Evolutionary conservation across 345 rosid genomes (phyloP), one percentile per base, ranked within the genome.

Genomic region (Eucalyptus sideroxylon): DNA sequence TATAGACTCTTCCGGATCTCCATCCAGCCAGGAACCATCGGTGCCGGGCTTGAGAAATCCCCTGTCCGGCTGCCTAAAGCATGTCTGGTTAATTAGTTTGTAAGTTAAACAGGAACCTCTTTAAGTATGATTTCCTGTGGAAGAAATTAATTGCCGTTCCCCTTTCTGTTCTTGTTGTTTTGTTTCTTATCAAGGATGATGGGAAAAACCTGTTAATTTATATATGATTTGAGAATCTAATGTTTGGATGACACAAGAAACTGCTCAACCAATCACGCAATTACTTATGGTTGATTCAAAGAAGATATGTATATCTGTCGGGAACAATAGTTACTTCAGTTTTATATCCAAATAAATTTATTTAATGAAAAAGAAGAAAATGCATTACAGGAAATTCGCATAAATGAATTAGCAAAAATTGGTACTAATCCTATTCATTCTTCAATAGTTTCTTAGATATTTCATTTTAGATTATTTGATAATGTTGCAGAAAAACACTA

Each of bases 231-330:
- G 42, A 16, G 80, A 67, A 67, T 67, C 40, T 16, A 31, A 31
- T 67, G 42, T 67, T 67, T 30, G 12, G 23, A 67, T 16, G 23
- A 31, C 80, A 62, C 72, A 7, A 30, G 19, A 62, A 62, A 30
- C 31, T 62, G 34, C n/a, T 30, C n/a, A 62, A 62, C 0, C 34
- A 15, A 62, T 62, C 72, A 62, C 31, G 0, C 34, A 62, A 27
- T 27, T 27, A 60, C 16, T 60, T 62, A 62, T 62, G 72, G 14
- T 62, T 62, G 72, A 62, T 2, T 62, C 4, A 62, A 62, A 62
- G 23, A 53, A 19, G 56, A 0, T 56, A 56, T 9, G 13, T 56
- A 24, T 24, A 56, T 56, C 0, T 56, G 62, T 1, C 0, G 30
- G 62, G 62, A 56, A 56, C 62, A 56, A 23, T 56, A 56, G 62